These are phyloP conservation scores for Chionographis japonica DNA, from an alignment of 106 monocot species.

Conservation along the genomic window DNA sequence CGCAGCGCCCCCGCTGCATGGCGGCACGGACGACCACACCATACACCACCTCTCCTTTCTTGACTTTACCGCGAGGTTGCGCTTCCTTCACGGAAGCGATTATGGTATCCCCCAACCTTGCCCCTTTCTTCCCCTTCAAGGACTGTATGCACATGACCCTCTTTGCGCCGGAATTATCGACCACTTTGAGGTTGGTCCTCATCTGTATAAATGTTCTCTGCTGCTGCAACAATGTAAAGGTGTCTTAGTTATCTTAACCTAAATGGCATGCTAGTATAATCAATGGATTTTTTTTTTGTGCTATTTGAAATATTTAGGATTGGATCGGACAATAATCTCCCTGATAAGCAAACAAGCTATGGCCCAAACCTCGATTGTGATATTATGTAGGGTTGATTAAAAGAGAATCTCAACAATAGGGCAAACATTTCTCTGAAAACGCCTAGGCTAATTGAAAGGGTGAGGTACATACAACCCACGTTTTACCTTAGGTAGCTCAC, in stretches of 20 bases:
- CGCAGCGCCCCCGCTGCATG: constrained; percentile 73
- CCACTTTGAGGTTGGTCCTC: constrained; percentile 90
- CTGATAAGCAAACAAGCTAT: too few species aligned
- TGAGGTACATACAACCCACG: too few species aligned
- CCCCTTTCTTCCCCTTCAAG: constrained; percentile 71
- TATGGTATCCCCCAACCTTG: constrained; percentile 68
- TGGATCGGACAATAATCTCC: background rate
- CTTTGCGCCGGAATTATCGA: constrained; percentile 91
- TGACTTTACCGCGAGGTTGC: constrained; percentile 80
- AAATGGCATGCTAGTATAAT: background rate
- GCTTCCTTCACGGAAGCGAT: constrained; percentile 91
- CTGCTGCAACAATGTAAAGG: constrained; percentile 44
- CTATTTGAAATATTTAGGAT: background rate
- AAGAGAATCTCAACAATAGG: too few species aligned
- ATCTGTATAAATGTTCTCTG: constrained; percentile 90
- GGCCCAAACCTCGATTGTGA: too few species aligned
- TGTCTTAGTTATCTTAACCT: background rate
- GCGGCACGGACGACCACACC: constrained; percentile 89
- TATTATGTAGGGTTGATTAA: too few species aligned
- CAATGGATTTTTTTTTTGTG: background rate
- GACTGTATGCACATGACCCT: constrained; percentile 91
- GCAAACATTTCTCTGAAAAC: too few species aligned
- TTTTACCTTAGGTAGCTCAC: too few species aligned
- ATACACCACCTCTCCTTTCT: constrained; percentile 86
- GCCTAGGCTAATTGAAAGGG: too few species aligned